Evolutionary conservation across 2,329 filamentous ascomycete genomes (phyloP).

Genomic region (Colletotrichum viniferum): DNA sequence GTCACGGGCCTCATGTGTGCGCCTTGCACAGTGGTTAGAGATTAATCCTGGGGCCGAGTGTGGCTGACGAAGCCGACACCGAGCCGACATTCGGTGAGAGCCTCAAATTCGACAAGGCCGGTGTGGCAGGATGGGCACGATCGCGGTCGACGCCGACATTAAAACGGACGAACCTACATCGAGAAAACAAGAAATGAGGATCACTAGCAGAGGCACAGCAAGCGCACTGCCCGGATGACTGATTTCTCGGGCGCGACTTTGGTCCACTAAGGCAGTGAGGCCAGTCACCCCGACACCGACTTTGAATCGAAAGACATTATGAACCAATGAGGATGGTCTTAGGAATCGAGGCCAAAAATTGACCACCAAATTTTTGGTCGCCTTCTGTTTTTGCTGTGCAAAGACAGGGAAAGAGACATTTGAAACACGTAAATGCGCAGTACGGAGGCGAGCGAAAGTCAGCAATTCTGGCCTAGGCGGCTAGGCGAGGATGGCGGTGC

Average conservation of each 20-base stretch:
- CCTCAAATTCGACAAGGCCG: fast-evolving
- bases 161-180: neutral
- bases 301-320: neutral
- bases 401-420: neutral
- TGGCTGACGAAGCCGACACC: neutral
- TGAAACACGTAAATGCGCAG: neutral
- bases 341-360: neutral
- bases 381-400: neutral
- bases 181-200: too few species aligned
- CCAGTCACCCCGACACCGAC: neutral
- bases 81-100: neutral
- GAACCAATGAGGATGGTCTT: neutral
- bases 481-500: neutral
- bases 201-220: neutral
- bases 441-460: neutral
- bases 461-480: neutral
- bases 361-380: neutral
- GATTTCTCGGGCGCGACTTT: neutral
- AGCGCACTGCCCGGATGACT: neutral
- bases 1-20: neutral
- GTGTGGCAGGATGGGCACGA: neutral
- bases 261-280: neutral
- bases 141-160: fast-evolving
- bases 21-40: neutral
- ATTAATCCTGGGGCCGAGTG: neutral